A percentile compares a stretch with the other conserved stretches of the same genome.
phyloP scores from a whole-genome alignment of 148 eudicot species.

The Linanthus parryae region DNA sequence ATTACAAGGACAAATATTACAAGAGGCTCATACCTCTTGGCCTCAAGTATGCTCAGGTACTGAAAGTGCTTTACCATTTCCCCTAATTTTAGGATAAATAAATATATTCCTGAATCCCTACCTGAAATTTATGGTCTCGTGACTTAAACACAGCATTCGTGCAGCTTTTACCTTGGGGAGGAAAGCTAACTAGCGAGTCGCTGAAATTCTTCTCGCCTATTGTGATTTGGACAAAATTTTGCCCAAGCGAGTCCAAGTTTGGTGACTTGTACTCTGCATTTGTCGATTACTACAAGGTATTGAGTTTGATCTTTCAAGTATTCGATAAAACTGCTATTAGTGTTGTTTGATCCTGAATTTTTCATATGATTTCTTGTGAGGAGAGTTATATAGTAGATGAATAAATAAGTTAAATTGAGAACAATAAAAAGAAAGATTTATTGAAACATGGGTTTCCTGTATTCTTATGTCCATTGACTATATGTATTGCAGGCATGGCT shows the following conservation, averaged over 20 bases:
- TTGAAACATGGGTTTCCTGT: too few species aligned
- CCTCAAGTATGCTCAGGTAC: constrained; percentile 67
- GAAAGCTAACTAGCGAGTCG: constrained; percentile 85
- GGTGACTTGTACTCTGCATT: constrained; percentile 60
- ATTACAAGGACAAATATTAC: constrained; percentile 85
- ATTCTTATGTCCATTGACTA: background rate
- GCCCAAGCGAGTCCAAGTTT: constrained; percentile 48
- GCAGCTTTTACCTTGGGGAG: constrained; percentile 99
- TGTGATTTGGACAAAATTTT: constrained; percentile 84
- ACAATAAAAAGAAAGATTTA: too few species aligned
- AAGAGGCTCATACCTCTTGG: constrained; percentile 56
- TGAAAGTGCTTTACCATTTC: constrained; percentile 4
- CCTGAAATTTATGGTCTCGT: constrained; percentile 26
- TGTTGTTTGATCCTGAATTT: too few species aligned
- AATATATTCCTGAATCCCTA: too few species aligned
- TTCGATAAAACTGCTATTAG: too few species aligned
- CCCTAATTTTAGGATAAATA: too few species aligned
- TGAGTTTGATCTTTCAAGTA: too few species aligned
- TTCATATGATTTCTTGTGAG: too few species aligned
- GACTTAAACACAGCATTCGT: constrained; percentile 48
- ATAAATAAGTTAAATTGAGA: too few species aligned
- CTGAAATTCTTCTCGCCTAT: constrained; percentile 92
- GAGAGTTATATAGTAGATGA: too few species aligned
- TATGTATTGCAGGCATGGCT: constrained; percentile 70
- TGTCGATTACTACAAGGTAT: constrained; percentile 81